Evolutionary conservation across 2,329 filamentous ascomycete genomes (phyloP).

Genomic region (Ceratocystiopsis brevicomis): DNA sequence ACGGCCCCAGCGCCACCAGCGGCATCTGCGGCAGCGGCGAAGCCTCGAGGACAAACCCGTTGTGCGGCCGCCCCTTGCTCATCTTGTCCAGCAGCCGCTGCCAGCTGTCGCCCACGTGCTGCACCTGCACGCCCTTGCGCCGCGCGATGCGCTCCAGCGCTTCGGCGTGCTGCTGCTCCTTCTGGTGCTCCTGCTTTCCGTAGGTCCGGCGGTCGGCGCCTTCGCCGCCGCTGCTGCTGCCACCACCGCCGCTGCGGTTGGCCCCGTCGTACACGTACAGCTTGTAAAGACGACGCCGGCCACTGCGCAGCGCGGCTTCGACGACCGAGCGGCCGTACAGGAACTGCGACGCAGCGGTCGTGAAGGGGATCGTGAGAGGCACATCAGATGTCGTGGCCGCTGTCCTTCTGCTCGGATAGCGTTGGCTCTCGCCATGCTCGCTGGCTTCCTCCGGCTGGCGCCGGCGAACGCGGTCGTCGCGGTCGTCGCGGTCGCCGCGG

Average conservation of each 20-base stretch:
- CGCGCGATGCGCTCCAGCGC: slow-evolving; percentile 27
- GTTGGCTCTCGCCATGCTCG: neutral
- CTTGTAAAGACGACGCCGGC: slow-evolving; percentile 58
- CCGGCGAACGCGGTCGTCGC: too few relatives aligned
- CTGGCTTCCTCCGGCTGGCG: neutral
- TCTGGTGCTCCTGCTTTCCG: slow-evolving; percentile 16
- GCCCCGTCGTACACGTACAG: slow-evolving; percentile 56
- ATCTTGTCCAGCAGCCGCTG: slow-evolving; percentile 64
- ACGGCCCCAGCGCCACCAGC: slow-evolving; percentile 34
- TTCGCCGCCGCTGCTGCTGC: slow-evolving; percentile 30
- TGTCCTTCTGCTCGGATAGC: neutral
- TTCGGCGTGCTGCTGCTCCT: too few relatives aligned
- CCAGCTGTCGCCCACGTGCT: slow-evolving; percentile 39
- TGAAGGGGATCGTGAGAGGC: slow-evolving; percentile 29
- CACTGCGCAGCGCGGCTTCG: slow-evolving; percentile 46
- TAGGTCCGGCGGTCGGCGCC: slow-evolving; percentile 17
- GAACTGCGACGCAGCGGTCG: slow-evolving; percentile 78
- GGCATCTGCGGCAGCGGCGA: slow-evolving; percentile 63
- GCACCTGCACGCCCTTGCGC: slow-evolving; percentile 32
- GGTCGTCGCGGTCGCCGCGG: too few relatives aligned
- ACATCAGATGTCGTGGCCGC: neutral
- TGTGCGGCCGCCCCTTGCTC: slow-evolving; percentile 68
- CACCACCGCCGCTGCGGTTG: slow-evolving; percentile 26
- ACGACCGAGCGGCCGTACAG: slow-evolving; percentile 74
- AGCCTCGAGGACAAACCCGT: slow-evolving; percentile 72